Evolutionary conservation across 1,284 basidiomycete genomes (phyloP).

Genomic region (Moesziomyces sp.): DNA sequence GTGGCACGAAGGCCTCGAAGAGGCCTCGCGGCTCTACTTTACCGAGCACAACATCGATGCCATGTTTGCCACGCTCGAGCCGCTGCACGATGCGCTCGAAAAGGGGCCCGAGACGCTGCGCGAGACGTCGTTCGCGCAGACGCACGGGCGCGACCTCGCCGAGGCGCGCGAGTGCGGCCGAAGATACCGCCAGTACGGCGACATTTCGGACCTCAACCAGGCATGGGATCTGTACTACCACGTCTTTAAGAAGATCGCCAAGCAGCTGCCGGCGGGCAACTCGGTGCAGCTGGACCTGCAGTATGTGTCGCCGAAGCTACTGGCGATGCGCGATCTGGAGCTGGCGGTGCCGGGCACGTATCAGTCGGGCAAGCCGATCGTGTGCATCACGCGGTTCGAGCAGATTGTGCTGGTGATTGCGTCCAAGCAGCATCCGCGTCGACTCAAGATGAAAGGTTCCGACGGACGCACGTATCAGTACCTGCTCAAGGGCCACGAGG

Average conservation of each 20-base stretch:
- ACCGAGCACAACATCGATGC: slow-evolving; percentile 98
- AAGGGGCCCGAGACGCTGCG: slow-evolving; percentile 94
- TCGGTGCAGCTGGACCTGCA: slow-evolving; percentile 85
- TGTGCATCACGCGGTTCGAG: slow-evolving; percentile 79
- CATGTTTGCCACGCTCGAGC: slow-evolving; percentile 95
- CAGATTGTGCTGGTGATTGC: slow-evolving; percentile 78
- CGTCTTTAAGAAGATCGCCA: slow-evolving; percentile 94
- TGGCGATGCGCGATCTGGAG: slow-evolving; percentile 89
- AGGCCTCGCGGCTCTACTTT: slow-evolving; percentile 96
- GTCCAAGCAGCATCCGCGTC: slow-evolving; percentile 97
- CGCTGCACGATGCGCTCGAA: slow-evolving; percentile 92
- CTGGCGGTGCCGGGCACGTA: slow-evolving; percentile 97
- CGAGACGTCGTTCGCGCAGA: slow-evolving; percentile 94
- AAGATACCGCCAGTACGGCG: slow-evolving; percentile 86
- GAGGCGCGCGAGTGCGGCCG: slow-evolving; percentile 94
- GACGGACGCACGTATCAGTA: slow-evolving; percentile 96
- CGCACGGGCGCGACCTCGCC: slow-evolving; percentile 90
- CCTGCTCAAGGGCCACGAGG: slow-evolving; percentile 95
- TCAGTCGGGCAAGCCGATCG: slow-evolving; percentile 85
- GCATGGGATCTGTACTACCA: slow-evolving; percentile 99
- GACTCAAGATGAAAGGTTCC: slow-evolving; percentile 86
- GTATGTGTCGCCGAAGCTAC: slow-evolving; percentile 92
- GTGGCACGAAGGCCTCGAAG: slow-evolving; percentile 98
- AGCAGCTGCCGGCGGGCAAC: slow-evolving; percentile 88
- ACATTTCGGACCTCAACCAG: slow-evolving; percentile 87